Evolutionary conservation across 371 early-diverging fungal species (phyloP), one percentile per base, ranked within the genome.

Genomic region (Mortierella sp.): DNA sequence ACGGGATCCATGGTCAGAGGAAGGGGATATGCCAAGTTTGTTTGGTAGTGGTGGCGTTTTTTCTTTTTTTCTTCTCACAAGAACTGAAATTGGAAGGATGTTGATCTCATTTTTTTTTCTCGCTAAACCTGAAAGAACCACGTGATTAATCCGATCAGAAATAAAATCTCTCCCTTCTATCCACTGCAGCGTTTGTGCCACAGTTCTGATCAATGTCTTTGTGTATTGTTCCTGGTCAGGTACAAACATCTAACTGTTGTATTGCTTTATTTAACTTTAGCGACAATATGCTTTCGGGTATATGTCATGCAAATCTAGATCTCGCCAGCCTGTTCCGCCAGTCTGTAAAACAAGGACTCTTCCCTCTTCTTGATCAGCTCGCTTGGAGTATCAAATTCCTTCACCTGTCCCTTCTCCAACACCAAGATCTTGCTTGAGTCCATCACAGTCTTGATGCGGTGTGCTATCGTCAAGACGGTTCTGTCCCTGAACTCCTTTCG

Each of bases 341-440:
- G 24, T 21, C 21, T 38, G 41, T 41, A 62, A 22, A 60, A 38
- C 52, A 59, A 10, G 7, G 38, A 33, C 5, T 6, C 59, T 19
- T 84, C 88, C 32, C 82, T 71, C 4, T 67, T 68, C 22, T 72
- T 77, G 82, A 94, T 86, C 60, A 94, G 84, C 7, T 43, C 64
- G 57, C 76, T 76, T 0, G 93, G 93, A 3, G 89, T 84, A 63
- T 89, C 94, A 80, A 87, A 92, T 75, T 97, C 97, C 28, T 90
- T 90, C 5, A 96, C 84, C 8, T 71, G 61, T 6, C 97, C 96
- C 40, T 90, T 89, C 66, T 95, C 94, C 61, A 97, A 79, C 0
- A 96, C 95, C 40, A 97, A 76, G 32, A 96, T 91, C 41, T 88
- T 87, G 79, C 96, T 96, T 74, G 94, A 97, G 75, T 96, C 96